Evolutionary conservation across 345 rosid genomes (phyloP), one percentile per base, ranked within the genome.

Genomic region (Gossypium raimondii): DNA sequence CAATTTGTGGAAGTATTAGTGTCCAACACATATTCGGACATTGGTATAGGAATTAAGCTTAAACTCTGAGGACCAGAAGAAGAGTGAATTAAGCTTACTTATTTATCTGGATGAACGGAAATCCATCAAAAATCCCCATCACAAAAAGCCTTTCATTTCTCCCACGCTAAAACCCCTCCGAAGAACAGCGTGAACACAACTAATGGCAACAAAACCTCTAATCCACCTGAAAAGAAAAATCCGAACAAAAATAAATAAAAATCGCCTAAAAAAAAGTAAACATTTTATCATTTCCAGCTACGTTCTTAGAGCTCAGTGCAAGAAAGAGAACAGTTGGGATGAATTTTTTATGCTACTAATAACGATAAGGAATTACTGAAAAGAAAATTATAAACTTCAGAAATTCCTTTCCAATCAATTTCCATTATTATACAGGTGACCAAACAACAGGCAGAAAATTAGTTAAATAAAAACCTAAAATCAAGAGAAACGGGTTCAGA

Each of bases 61-160:
- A 27, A 70, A 72, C 70, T n/a, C 38, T 4, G 25, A 47, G 34
- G 44, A 34, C 11, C 56, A 53, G 27, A 79, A 29, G 43, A 56
- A 38, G 55, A 61, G 56, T 58, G 77, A 43, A 78, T 41, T 73
- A 58, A 74, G 78, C 86, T 82, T 81, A 95, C 99, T 67, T 85
- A 85, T 84, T 95, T 95, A 56, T 95, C 94, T 7, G 87, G 86
- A 72, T 96, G 90, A 73, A 95, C n/a, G 97, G 99, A 89, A 95
- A 81, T 82, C 94, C 98, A 82, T 90, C 90, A 57, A 95, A 93
- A 77, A 89, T 77, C 71, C 93, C 90, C 99, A 95, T 94, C 75
- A 82, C 82, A 48, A 70, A 14, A 48, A 2, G 25, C 51, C 79
- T 74, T 80, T 61, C 20, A 60, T 78, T 71, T 73, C 55, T 44